Evolutionary conservation across 2,329 filamentous ascomycete species (phyloP).

Genomic region (Aureobasidium sp.): DNA sequence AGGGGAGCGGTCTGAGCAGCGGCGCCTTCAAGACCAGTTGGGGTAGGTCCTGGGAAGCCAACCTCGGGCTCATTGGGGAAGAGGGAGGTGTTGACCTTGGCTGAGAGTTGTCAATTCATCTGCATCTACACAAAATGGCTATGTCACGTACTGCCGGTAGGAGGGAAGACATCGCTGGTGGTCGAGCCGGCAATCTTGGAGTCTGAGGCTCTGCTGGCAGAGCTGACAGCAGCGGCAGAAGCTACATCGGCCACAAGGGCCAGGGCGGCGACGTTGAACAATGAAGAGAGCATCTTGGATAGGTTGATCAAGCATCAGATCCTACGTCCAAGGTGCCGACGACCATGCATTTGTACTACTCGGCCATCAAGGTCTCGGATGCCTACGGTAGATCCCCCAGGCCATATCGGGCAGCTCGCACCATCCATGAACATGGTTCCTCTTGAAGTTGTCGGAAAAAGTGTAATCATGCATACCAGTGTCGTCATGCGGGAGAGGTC

Average conservation of each 20-base stretch:
- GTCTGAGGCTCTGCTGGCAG: not conserved
- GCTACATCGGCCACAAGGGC: not conserved
- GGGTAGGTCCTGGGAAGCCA: conserved; percentile 12
- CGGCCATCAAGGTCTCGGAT: not conserved
- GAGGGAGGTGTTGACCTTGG: not conserved
- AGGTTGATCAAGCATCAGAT: too few relatives aligned
- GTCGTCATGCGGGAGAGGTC: not conserved
- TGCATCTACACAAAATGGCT: too few relatives aligned
- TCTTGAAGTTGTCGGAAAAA: not conserved
- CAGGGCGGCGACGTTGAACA: not conserved
- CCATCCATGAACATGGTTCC: not conserved
- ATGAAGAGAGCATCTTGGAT: conserved; percentile 1
- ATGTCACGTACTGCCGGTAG: not conserved
- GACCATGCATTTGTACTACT: not conserved
- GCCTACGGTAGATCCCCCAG: not conserved
- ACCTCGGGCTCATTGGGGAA: conserved; percentile 7
- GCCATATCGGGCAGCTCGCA: not conserved
- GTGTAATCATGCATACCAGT: conserved; percentile 1
- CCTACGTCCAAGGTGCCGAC: not conserved
- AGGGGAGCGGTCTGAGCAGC: conserved; percentile 6
- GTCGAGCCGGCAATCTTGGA: conserved; percentile 9
- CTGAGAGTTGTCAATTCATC: not conserved
- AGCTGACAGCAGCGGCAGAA: conserved; percentile 1
- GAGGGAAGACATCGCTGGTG: not conserved
- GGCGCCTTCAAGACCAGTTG: not conserved